Base-by-base conservation (phyloP, 2,329 filamentous ascomycete genomes). In the Torrubiella hemipterigena region DNA sequence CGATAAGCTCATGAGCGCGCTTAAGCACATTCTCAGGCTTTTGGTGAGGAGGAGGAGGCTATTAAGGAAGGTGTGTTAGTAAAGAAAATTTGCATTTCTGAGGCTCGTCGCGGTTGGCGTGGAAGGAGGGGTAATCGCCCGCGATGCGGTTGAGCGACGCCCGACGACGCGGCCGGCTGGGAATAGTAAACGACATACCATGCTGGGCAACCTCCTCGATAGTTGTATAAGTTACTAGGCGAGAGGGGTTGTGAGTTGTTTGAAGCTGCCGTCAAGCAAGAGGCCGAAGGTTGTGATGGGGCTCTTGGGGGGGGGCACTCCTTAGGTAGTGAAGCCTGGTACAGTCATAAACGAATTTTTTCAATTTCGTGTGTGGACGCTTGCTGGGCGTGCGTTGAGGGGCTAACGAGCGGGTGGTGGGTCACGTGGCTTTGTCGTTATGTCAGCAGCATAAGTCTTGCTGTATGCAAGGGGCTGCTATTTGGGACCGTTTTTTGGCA, bases 11-110 rank as follows among this genome's bases (percentile, higher is more conserved):
- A 63, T 96, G 81, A 42, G 91, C 91, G 61, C 91, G 79, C 77
- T 94, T 94, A 59, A 96, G 78, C 57, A 95, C 87, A 79, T 98
- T 98, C 70, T 98, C 91, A 54, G 91, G 91, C 64, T 93, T 93
- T 59, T 91, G 87, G 61, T 96, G 86, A 48, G 86, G 82, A 66
- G 87, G 87, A 58, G 91, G 91, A 69, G 91, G 85, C 91, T 89
- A 40, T 48, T 26, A 19, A 19, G n/a, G n/a, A n/a, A n/a, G n/a
- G n/a, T n/a, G n/a, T n/a, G n/a, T n/a, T 34, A 39, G 36, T 38
- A 33, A 27, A 30, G 31, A 21, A 36, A 35, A 44, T 54, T 38
- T 53, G 41, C 39, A 51, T 49, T 36, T 42, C 36, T 34, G 38
- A 35, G 20, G 31, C 32, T 22, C 30, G 33, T 34, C 31, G 34